Percentiles rank a stretch among this genome's conserved stretches.
Evolutionary conservation across 148 eudicot species (phyloP).

Genomic region (Fagopyrum tataricum): DNA sequence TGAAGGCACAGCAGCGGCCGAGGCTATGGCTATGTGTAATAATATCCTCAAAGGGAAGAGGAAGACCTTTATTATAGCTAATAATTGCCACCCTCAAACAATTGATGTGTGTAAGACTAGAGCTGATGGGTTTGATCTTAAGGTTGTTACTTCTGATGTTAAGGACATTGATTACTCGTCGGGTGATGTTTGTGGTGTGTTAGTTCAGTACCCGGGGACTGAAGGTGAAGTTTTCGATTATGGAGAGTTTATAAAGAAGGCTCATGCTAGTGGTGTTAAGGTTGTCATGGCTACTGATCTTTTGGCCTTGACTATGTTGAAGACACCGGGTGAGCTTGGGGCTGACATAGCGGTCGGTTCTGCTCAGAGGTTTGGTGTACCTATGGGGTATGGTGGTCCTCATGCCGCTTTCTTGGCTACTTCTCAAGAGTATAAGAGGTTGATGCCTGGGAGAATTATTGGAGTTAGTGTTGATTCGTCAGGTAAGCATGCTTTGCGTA

Average conservation of each 20-base stretch:
- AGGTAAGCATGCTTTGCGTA: constrained; percentile 81
- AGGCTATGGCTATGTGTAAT: constrained; percentile 99
- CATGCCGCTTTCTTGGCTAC: constrained; percentile 98
- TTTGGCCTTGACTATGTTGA: constrained; percentile 84
- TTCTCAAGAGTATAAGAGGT: constrained; percentile 90
- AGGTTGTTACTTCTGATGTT: constrained; percentile 51
- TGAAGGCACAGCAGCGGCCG: constrained; percentile 95
- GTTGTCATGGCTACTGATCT: constrained; percentile 93
- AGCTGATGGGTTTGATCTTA: constrained; percentile 79
- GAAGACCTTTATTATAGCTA: constrained; percentile 77
- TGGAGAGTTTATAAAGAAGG: constrained; percentile 79
- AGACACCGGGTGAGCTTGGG: constrained; percentile 89
- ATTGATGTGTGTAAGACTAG: constrained; percentile 80
- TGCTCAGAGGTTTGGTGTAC: constrained; percentile 98
- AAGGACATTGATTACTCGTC: constrained; percentile 69
- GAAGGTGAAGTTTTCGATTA: constrained; percentile 90
- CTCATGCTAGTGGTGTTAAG: constrained; percentile 82
- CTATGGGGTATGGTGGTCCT: constrained; percentile 99
- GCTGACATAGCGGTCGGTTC: constrained; percentile 95
- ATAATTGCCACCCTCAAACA: constrained; percentile 88
- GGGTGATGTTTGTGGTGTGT: constrained; percentile 84
- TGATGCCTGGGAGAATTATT: constrained; percentile 98
- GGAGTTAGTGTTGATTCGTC: constrained; percentile 91
- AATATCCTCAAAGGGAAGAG: constrained; percentile 79
- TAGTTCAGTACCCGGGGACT: constrained; percentile 96